Base-by-base conservation (phyloP, 192 early-diverging fungal genomes). In the Fimicolochytrium jonesii region DNA sequence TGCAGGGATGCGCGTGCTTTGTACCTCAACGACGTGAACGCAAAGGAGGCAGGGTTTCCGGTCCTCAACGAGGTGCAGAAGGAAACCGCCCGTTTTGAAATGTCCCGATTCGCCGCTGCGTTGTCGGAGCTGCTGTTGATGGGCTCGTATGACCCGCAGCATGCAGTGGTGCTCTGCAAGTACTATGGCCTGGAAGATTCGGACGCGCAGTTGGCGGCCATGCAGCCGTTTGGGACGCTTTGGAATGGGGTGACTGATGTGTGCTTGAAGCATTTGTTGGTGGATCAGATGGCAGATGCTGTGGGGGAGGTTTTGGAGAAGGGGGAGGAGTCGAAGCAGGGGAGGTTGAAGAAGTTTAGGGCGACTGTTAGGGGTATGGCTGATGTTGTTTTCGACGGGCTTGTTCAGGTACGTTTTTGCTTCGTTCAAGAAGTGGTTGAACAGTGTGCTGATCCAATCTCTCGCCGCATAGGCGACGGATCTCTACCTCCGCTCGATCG, bases 201-300 rank as follows among this genome's bases (percentile, higher is more conserved):
- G 2, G 54, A 46, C 26, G 31, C 9, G 36, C 33, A 26, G 45
- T 36, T 36, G 57, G 10, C 41, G 31, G 4, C 35, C 0, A 15
- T 58, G 45, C 31, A n/a, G 6, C 31, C 48, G 28, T 53, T 67
- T 58, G 66, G 66, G 29, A 60, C 56, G 18, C 36, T 59, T 17
- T 67, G 66, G 66, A 57, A 67, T 42, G 66, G 66, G 0, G 26
- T 67, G 5, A 37, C 35, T 4, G 66, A 59, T 45, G 48, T 22
- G 37, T 15, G 18, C 6, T 17, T 60, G 30, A 49, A 51, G 33
- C 25, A 43, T 4, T 26, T 67, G 2, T 30, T 67, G 37, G 56
- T 22, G 7, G 32, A 41, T 18, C 5, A 30, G 53, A 34, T 34
- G 31, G 26, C 53, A 25, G 22, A 11, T 18, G 36, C 49, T 41